Percentiles rank a stretch among this genome's conserved stretches.
phyloP scores from a whole-genome alignment of 768 basidiomycete species.

The Phanerochaete carnosa region DNA sequence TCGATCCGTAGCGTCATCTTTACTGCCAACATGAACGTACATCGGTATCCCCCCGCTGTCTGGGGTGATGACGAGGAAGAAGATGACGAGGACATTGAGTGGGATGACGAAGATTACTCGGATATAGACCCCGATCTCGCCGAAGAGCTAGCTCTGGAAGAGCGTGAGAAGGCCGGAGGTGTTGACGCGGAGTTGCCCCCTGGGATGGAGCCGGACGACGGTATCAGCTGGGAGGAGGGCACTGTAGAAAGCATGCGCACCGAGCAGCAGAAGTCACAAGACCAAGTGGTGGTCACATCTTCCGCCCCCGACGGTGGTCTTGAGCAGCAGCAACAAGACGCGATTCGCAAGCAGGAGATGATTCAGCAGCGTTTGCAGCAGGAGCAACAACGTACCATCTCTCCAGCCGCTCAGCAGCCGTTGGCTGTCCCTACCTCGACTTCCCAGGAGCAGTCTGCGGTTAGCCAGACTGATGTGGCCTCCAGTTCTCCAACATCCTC shows the following conservation, averaged over 20 bases:
- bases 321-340: conserved; percentile 11
- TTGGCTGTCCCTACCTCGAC: conserved; percentile 37
- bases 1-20: conserved; percentile 56
- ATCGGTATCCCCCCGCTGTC: conserved; percentile 78
- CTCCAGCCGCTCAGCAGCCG: conserved; percentile 23
- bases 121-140: conserved; percentile 66
- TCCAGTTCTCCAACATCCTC: conserved; percentile 28
- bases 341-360: background rate
- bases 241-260: conserved; percentile 46
- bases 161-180: conserved; percentile 23
- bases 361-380: conserved; percentile 15
- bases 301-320: conserved; percentile 6
- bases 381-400: conserved; percentile 25
- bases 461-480: conserved; percentile 22
- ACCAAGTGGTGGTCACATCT: background rate
- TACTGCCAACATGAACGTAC: conserved; percentile 60
- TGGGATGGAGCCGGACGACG: conserved; percentile 71
- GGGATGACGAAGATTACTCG: conserved; percentile 67
- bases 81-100: conserved; percentile 49
- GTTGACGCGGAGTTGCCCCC: conserved; percentile 22
- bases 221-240: conserved; percentile 84
- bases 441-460: conserved; percentile 47
- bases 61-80: conserved; percentile 77
- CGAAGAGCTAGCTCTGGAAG: conserved; percentile 47
- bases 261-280: background rate